Evolutionary conservation across 2,329 filamentous ascomycete species (phyloP).

Genomic region (Fusarium cicatricum): DNA sequence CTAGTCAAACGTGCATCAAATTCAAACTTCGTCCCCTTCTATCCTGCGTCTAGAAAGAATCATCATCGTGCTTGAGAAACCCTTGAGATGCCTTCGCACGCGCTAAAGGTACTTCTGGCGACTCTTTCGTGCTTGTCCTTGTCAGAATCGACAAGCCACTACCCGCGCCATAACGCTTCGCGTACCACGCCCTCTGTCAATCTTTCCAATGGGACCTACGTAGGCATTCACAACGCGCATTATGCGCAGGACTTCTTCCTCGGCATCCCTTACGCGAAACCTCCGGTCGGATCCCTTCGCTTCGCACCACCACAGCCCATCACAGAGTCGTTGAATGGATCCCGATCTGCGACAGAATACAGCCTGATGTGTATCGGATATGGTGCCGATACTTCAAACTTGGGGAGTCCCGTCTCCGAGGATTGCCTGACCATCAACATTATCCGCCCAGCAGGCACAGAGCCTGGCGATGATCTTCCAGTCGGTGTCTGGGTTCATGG

Average conservation of each 20-base stretch:
- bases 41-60: slow-evolving; percentile 9
- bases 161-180: background rate
- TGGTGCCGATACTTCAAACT: slow-evolving; percentile 46
- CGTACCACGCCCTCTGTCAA: slow-evolving; percentile 8
- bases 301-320: slow-evolving; percentile 61
- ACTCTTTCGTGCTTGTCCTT: slow-evolving; percentile 15
- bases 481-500: slow-evolving; percentile 69
- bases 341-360: slow-evolving; percentile 55
- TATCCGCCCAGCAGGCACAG: slow-evolving; percentile 33
- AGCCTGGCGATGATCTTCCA: slow-evolving; percentile 56
- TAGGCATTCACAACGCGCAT: slow-evolving; percentile 48
- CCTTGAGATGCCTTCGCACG: slow-evolving; percentile 23
- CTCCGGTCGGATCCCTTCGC: slow-evolving; percentile 59
- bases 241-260: slow-evolving; percentile 59
- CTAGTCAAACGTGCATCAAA: background rate
- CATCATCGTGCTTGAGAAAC: background rate
- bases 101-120: slow-evolving; percentile 26
- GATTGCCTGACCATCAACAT: slow-evolving; percentile 41
- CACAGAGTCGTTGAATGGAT: slow-evolving; percentile 53
- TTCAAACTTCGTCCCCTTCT: slow-evolving; percentile 5
- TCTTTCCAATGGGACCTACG: slow-evolving; percentile 56
- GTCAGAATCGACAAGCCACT: slow-evolving; percentile 2
- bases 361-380: slow-evolving; percentile 60
- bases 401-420: slow-evolving; percentile 35
- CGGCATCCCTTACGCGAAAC: slow-evolving; percentile 65